phyloP scores from a whole-genome alignment of 1,284 basidiomycete genomes.

The Volvariella volvacea region DNA sequence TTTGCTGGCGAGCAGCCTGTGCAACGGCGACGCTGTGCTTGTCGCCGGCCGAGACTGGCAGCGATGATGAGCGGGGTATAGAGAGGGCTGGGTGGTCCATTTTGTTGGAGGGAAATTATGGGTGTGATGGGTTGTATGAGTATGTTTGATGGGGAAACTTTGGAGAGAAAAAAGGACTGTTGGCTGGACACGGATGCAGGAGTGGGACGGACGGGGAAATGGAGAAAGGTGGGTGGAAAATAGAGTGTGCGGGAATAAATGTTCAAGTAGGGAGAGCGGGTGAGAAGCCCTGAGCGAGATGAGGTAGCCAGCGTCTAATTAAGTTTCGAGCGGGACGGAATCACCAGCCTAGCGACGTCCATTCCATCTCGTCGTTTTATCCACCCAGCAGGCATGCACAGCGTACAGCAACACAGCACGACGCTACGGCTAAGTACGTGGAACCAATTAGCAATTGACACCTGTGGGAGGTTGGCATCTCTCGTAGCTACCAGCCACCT shows the following conservation, averaged over 20 bases:
- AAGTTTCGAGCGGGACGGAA: no score
- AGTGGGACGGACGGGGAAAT: neutral
- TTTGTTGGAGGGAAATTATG: neutral
- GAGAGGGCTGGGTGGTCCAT: slow-evolving; percentile 15
- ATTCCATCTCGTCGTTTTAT: no score
- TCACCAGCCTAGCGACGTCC: no score
- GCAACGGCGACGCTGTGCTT: neutral
- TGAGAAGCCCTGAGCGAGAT: slow-evolving; percentile 9
- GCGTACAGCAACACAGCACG: no score
- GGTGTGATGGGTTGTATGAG: neutral
- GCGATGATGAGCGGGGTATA: slow-evolving; percentile 20
- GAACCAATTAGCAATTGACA: no score
- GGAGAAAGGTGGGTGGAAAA: neutral
- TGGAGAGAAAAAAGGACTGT: neutral
- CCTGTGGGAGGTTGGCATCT: no score
- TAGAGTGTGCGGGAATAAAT: neutral
- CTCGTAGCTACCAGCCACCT: no score
- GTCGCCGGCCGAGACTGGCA: slow-evolving; percentile 17
- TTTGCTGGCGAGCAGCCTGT: slow-evolving; percentile 12
- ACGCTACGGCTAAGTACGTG: no score
- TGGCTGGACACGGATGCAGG: neutral
- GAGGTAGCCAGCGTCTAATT: no score
- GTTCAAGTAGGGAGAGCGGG: slow-evolving; percentile 10
- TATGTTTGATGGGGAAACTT: no score
- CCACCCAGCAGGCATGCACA: no score